Evolutionary conservation across 257 asterid species (phyloP).

Genomic region (Cinchona pubescens): DNA sequence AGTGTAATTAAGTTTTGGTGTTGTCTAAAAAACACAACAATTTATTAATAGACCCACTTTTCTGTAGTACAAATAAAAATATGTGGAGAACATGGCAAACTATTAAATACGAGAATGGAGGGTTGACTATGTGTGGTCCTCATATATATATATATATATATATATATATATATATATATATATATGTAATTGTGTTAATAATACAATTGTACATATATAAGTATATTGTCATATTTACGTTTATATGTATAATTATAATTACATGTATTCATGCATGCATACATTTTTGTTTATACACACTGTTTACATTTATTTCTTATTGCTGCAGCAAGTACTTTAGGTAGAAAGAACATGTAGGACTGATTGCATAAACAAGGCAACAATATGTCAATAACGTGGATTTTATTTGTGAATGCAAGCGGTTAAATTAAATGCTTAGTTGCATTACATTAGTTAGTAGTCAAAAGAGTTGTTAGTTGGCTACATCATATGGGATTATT

Average conservation of each 20-base stretch:
- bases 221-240: too few relatives aligned
- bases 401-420: too few relatives aligned
- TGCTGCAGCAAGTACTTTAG: too few relatives aligned
- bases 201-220: too few relatives aligned
- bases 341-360: too few relatives aligned
- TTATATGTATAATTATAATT: too few relatives aligned
- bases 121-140: not conserved
- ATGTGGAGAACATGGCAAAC: not conserved
- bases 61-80: not conserved
- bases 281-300: too few relatives aligned
- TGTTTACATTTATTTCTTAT: too few relatives aligned
- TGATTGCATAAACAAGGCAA: too few relatives aligned
- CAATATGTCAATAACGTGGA: too few relatives aligned
- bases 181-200: not conserved
- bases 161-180: too few relatives aligned
- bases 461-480: not conserved
- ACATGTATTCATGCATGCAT: too few relatives aligned
- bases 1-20: not conserved
- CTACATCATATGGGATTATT: not conserved
- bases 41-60: not conserved
- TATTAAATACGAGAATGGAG: not conserved
- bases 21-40: not conserved
- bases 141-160: not conserved
- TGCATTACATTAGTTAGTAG: not conserved
- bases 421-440: not conserved